Conservation (phyloP, 2,329 filamentous ascomycete genomes). For the Nectriaceae sp. region DNA sequence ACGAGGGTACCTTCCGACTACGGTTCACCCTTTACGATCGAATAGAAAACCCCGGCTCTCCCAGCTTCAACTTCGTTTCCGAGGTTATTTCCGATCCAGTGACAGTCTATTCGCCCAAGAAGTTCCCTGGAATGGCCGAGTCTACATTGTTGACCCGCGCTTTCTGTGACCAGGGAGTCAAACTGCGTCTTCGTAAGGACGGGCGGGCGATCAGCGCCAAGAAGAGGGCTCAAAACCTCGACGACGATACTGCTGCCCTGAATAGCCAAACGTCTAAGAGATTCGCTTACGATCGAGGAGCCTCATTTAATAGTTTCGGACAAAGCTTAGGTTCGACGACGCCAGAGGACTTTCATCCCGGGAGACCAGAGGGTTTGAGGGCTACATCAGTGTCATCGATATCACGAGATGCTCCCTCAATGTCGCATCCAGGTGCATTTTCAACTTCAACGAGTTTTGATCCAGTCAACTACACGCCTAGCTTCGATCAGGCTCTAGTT, state of each 20-base stretch:
- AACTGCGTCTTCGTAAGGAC: slow-evolving; percentile 81
- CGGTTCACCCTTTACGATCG: slow-evolving; percentile 71
- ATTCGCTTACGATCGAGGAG: slow-evolving; percentile 19
- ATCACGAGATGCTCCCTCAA: neutral
- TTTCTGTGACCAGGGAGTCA: slow-evolving; percentile 86
- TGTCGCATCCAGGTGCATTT: slow-evolving; percentile 5
- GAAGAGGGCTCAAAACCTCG: slow-evolving; percentile 44
- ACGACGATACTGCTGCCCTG: slow-evolving; percentile 16
- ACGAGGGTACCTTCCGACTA: slow-evolving; percentile 71
- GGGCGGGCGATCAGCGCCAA: slow-evolving; percentile 59
- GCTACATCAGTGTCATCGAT: neutral
- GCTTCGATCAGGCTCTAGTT: too few relatives aligned
- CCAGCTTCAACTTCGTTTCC: slow-evolving; percentile 22
- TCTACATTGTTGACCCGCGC: slow-evolving; percentile 80
- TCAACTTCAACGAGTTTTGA: too few relatives aligned
- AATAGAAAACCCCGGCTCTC: slow-evolving; percentile 27
- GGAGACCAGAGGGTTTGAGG: slow-evolving; percentile 1
- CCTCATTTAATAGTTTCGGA: slow-evolving; percentile 15
- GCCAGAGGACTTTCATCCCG: slow-evolving; percentile 1
- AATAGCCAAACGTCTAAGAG: slow-evolving; percentile 22
- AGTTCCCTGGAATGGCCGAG: slow-evolving; percentile 77
- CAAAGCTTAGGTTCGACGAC: slow-evolving; percentile 5
- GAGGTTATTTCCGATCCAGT: slow-evolving; percentile 61
- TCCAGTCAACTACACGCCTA: too few relatives aligned
- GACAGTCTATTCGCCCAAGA: slow-evolving; percentile 64